Percentiles rank a stretch among this genome's conserved stretches.
Conservation (phyloP, 2,329 filamentous ascomycete genomes). For the Penicillium polonicum region DNA sequence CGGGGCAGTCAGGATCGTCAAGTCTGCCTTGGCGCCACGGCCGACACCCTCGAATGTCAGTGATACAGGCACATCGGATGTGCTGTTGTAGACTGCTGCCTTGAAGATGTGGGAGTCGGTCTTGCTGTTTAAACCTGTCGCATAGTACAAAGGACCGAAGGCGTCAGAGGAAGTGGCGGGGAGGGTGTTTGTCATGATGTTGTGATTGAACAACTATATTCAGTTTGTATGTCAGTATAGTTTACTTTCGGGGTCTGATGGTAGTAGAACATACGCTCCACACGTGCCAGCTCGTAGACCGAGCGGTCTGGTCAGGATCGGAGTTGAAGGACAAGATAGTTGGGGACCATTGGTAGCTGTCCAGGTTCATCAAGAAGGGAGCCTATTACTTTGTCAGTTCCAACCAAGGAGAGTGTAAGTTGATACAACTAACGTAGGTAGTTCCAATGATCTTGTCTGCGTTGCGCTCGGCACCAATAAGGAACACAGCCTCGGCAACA, state of each 20-base stretch:
- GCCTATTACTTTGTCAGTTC: slow-evolving; percentile 18
- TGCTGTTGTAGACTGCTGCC: slow-evolving; percentile 51
- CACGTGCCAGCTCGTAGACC: slow-evolving; percentile 31
- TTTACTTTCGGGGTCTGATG: slow-evolving; percentile 2
- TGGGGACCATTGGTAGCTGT: slow-evolving; percentile 32
- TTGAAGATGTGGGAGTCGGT: slow-evolving; percentile 46
- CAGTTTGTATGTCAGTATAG: slow-evolving; percentile 30
- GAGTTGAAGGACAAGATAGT: slow-evolving; percentile 34
- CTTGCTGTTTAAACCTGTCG: slow-evolving; percentile 42
- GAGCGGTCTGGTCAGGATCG: slow-evolving; percentile 29
- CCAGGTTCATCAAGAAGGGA: slow-evolving; percentile 30
- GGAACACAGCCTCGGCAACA: slow-evolving; percentile 64
- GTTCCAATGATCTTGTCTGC: slow-evolving; percentile 30
- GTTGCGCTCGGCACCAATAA: slow-evolving; percentile 66
- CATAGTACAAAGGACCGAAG: slow-evolving; percentile 49
- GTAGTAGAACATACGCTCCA: slow-evolving; percentile 29
- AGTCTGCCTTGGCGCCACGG: slow-evolving; percentile 32
- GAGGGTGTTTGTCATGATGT: slow-evolving; percentile 48
- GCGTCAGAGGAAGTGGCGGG: slow-evolving; percentile 40
- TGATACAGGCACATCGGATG: slow-evolving; percentile 36
- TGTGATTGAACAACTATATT: slow-evolving; percentile 42
- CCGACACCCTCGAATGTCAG: slow-evolving; percentile 39
- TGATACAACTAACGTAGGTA: slow-evolving; percentile 24
- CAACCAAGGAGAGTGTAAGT: fast-evolving
- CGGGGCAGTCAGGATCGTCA: slow-evolving; percentile 46